Evolutionary conservation across 164 flowering plant species (phyloP).

Genomic region (Umbilicus rupestris): DNA sequence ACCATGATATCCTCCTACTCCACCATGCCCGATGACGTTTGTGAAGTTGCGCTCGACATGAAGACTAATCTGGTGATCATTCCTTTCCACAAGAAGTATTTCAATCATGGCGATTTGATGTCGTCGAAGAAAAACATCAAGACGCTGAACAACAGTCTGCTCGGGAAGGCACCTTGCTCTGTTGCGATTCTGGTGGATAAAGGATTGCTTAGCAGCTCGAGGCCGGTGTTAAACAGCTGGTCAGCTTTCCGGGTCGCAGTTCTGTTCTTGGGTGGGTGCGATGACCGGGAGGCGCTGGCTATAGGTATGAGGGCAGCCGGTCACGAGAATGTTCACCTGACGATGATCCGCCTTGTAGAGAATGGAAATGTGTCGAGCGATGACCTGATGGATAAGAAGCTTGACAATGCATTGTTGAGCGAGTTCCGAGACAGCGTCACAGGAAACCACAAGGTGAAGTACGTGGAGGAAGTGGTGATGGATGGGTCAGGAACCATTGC

Average conservation of each 20-base stretch:
- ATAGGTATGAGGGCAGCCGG: slow-evolving; percentile 14
- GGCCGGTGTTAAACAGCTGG: background rate
- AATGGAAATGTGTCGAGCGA: slow-evolving; percentile 9
- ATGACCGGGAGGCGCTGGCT: slow-evolving; percentile 31
- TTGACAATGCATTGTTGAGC: slow-evolving; percentile 15
- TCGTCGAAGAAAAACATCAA: slow-evolving; percentile 2
- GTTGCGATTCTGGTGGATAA: slow-evolving; percentile 32
- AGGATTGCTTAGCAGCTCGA: background rate
- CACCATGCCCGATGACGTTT: slow-evolving; percentile 30
- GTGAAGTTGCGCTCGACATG: slow-evolving; percentile 19
- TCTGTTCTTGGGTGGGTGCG: slow-evolving; percentile 31
- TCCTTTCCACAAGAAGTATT: slow-evolving; percentile 24
- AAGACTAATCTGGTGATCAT: slow-evolving; percentile 19
- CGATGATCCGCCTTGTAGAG: slow-evolving; percentile 14
- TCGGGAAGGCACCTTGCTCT: slow-evolving; percentile 33
- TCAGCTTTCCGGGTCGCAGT: slow-evolving; percentile 13
- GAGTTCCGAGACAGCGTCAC: slow-evolving; percentile 11
- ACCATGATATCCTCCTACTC: slow-evolving; percentile 17
- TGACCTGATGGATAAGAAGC: slow-evolving; percentile 9
- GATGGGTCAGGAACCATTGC: slow-evolving; percentile 18
- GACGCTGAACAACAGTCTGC: slow-evolving; percentile 19
- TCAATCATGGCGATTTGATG: slow-evolving; percentile 2
- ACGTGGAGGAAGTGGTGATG: slow-evolving; percentile 20
- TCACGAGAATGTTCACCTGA: slow-evolving; percentile 11
- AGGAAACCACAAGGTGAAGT: slow-evolving; percentile 12